These are phyloP conservation scores for Pinguiococcus pyrenoidosus DNA, from an alignment of 108 stramenopile genomes.

Conservation along the genomic window DNA sequence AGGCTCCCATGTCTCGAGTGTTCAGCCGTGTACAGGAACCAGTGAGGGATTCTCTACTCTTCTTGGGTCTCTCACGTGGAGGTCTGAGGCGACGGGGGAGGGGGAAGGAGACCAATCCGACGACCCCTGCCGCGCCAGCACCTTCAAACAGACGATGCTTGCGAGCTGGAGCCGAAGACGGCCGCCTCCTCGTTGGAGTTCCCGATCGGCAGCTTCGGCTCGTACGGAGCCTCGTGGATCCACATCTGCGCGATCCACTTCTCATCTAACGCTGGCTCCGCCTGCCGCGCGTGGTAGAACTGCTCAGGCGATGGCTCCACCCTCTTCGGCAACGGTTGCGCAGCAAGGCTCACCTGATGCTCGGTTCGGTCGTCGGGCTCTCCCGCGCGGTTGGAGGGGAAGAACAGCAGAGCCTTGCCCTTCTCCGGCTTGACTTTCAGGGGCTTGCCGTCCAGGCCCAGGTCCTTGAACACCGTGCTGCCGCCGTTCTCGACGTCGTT, in stretches of 20 bases:
- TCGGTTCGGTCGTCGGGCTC: slow-evolving; percentile 66
- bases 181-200: no score
- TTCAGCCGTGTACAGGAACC: no score
- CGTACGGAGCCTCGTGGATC: slow-evolving; percentile 71
- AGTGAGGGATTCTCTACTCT: no score
- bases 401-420: slow-evolving; percentile 83
- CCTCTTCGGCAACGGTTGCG: no score
- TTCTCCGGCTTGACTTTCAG: slow-evolving; percentile 42
- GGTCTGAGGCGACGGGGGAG: no score
- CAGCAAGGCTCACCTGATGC: slow-evolving; percentile 54
- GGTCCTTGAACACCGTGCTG: slow-evolving; percentile 64
- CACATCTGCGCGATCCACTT: slow-evolving; percentile 96
- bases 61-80: no score
- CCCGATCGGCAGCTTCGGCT: no score
- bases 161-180: not conserved
- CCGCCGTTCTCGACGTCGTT: slow-evolving; percentile 77
- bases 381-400: slow-evolving; percentile 83
- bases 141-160: not conserved
- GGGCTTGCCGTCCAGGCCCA: slow-evolving; percentile 20
- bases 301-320: no score
- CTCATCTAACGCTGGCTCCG: slow-evolving; percentile 61
- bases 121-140: no score
- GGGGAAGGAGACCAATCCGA: no score
- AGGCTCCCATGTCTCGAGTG: no score
- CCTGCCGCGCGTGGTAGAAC: no score